phyloP scores from a whole-genome alignment of 495 filamentous ascomycete genomes.

The Thermothielavioides terrestris region DNA sequence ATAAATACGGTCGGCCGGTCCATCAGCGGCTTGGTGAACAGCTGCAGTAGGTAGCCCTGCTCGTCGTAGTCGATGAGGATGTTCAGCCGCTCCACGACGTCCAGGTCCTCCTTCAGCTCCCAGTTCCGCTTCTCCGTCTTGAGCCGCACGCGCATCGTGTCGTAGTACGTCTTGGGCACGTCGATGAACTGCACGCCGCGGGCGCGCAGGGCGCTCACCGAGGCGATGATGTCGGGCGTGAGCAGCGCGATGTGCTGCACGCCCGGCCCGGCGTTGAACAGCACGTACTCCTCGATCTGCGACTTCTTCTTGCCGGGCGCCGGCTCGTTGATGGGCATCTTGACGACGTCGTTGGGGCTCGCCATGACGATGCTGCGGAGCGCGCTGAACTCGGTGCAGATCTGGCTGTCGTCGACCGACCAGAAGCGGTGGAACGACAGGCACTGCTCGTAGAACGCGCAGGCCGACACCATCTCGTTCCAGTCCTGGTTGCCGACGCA shows the following conservation, averaged over 20 bases:
- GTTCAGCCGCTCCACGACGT: slow-evolving; percentile 59
- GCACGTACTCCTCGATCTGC: slow-evolving; percentile 89
- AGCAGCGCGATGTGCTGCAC: slow-evolving; percentile 88
- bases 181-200: slow-evolving; percentile 84
- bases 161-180: slow-evolving; percentile 76
- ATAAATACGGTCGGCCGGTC: slow-evolving; percentile 90
- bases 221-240: slow-evolving; percentile 65
- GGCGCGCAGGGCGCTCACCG: slow-evolving; percentile 64
- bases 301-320: slow-evolving; percentile 74
- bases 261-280: slow-evolving; percentile 76
- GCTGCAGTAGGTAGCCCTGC: slow-evolving; percentile 71
- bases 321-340: slow-evolving; percentile 97
- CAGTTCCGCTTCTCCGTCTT: slow-evolving; percentile 42
- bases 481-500: slow-evolving; percentile 93
- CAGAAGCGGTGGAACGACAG: slow-evolving; percentile 95
- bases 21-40: slow-evolving; percentile 89
- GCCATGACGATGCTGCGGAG: slow-evolving; percentile 83
- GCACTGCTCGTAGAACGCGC: slow-evolving; percentile 79
- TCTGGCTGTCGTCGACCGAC: slow-evolving; percentile 79
- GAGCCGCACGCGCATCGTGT: slow-evolving; percentile 60
- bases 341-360: slow-evolving; percentile 63
- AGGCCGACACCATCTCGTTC: slow-evolving; percentile 75
- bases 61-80: slow-evolving; percentile 92
- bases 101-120: slow-evolving; percentile 66
- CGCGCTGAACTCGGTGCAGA: slow-evolving; percentile 83